These are phyloP conservation scores for Petrea volubilis DNA, from an alignment of 257 asterid species.

Conservation along the genomic window DNA sequence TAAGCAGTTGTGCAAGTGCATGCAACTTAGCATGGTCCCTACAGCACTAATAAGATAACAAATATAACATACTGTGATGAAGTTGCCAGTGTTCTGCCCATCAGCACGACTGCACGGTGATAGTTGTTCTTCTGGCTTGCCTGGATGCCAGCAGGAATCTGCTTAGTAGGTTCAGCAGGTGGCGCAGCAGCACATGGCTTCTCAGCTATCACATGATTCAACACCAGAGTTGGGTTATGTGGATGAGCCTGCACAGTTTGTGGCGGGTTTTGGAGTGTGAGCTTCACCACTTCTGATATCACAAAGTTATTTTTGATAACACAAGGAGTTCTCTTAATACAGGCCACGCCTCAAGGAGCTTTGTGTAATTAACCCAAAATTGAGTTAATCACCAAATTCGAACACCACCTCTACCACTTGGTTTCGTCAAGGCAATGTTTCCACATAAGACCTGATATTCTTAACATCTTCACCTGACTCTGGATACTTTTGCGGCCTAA, in stretches of 20 bases:
- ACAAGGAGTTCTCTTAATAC: too few species aligned
- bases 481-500: conserved; percentile 53
- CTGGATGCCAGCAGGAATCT: conserved; percentile 75
- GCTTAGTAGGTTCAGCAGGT: conserved; percentile 46
- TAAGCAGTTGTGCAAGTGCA: neutral
- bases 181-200: conserved; percentile 51
- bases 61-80: conserved; percentile 59
- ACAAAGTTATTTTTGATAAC: too few species aligned
- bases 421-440: conserved; percentile 37
- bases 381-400: neutral
- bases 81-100: conserved; percentile 82
- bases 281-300: conserved; percentile 69
- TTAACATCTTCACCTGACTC: conserved; percentile 46
- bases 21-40: neutral
- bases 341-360: too few species aligned
- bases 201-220: conserved; percentile 40
- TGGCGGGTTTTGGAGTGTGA: conserved; percentile 50
- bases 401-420: neutral
- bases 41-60: neutral
- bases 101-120: conserved; percentile 66
- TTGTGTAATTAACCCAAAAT: too few species aligned
- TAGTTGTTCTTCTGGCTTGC: conserved; percentile 62
- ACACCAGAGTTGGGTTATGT: conserved; percentile 41
- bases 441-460: conserved; percentile 51
- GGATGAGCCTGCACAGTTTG: conserved; percentile 43